Evolutionary conservation across 768 basidiomycete species (phyloP), one percentile per base, ranked within the genome.

Genomic region (Pisolithus orientalis): DNA sequence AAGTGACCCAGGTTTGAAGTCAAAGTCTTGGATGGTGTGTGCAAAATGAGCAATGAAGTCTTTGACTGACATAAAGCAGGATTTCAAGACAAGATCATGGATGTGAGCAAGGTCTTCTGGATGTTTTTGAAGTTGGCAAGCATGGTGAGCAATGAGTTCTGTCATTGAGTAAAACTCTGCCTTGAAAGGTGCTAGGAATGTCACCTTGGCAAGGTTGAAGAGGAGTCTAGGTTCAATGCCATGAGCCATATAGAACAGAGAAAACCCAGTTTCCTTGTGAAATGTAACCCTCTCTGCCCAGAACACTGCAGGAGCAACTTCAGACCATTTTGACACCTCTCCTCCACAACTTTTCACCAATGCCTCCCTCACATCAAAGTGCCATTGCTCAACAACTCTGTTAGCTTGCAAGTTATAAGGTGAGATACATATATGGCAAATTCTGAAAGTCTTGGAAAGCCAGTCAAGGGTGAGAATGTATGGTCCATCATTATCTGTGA

Each of bases 331-430:
- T 0, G 24, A 34, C 0, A 56, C 43, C 2, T 61, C 46, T 8
- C 59, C 58, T 1, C 58, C 37, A 44, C 63, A 66, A 1, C 61
- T 25, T 34, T 68, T 68, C 1, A 72, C 48, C 8, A 72, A 38
- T 0, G 65, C 65, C 52, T 72, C 68, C 10, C 72, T 38, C 8
- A 72, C 53, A 2, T 46, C 61, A 14, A 52, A 63, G 31, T 73
- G 72, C 11, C 65, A 59, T 13, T 63, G 49, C 61, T 74, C 70
- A 0, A 74, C 69, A 16, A 72, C 60, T 31, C 72, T 68, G 47
- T 72, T 72, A 3, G 63, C 71, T 47, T 62, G 59, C 1, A 63
- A 65, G 49, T 74, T 73, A 49, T 72, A 72, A 1, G 65, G 56
- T 1, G 64, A 69, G 10, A 73, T 55, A 2, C 13, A 3, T 11